These are phyloP conservation scores for Dacryopinax primogenitus DNA, from an alignment of 768 basidiomycete species.

Conservation along the genomic window DNA sequence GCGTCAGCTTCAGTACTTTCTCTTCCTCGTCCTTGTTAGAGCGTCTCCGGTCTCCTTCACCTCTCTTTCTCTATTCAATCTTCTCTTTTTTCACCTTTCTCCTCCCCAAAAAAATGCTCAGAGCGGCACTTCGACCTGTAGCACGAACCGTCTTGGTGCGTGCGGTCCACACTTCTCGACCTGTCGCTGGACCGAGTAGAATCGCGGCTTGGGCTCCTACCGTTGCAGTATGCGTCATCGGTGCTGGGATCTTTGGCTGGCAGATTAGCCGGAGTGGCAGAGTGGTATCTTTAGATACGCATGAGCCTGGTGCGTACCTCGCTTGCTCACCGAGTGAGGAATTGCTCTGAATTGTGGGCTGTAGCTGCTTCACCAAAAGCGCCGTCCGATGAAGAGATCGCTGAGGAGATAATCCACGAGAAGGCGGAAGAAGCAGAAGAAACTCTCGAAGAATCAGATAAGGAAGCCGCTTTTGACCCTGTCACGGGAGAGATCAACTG, in stretches of 20 bases:
- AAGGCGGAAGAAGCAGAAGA: conserved; percentile 1
- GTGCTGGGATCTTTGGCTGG: not conserved
- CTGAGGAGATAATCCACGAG: not conserved
- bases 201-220: not conserved
- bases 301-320: not conserved
- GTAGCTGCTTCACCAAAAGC: not conserved
- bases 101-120: not conserved
- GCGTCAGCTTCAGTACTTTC: conserved; percentile 1
- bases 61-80: not conserved
- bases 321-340: no score
- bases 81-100: not conserved
- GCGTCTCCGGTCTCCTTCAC: not conserved
- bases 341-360: no score
- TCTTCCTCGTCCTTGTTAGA: no score
- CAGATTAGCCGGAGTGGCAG: not conserved
- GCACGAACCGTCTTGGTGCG: not conserved
- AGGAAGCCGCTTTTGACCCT: conserved; percentile 69
- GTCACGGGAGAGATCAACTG: conserved; percentile 99
- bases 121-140: not conserved
- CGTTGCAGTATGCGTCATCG: not conserved
- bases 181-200: not conserved
- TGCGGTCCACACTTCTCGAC: not conserved
- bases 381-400: not conserved
- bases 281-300: not conserved
- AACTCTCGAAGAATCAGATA: conserved; percentile 1